phyloP scores from a whole-genome alignment of 805 yeast genomes.

The Kodamaea sagamina region DNA sequence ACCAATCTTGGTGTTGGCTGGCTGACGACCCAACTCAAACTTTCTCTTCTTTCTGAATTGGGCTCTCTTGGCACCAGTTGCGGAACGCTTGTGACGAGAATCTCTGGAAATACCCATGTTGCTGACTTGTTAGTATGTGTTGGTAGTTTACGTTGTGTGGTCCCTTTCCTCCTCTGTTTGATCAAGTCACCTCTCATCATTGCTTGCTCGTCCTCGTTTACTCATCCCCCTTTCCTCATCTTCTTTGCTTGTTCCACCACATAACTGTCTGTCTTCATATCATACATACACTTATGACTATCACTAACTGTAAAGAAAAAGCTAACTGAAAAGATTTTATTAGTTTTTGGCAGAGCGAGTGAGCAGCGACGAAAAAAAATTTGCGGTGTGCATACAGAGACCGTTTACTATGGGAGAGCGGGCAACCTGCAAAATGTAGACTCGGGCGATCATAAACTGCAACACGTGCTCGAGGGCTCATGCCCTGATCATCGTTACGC shows the following conservation, averaged over 20 bases:
- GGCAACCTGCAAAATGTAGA: conserved; percentile 6
- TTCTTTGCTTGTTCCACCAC: too few species aligned
- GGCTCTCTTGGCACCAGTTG: conserved; percentile 99
- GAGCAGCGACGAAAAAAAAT: conserved; percentile 7
- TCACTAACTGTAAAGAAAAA: conserved; percentile 19
- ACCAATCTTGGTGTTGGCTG: conserved; percentile 99
- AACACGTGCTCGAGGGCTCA: conserved; percentile 14
- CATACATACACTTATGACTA: conserved; percentile 19
- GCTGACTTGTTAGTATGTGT: conserved; percentile 25
- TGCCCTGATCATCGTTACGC: conserved; percentile 11
- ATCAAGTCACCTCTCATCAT: too few species aligned
- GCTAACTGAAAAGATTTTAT: conserved; percentile 17
- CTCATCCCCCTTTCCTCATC: too few species aligned
- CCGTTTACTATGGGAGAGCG: background rate
- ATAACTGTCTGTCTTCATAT: background rate
- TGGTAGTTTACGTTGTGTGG: background rate
- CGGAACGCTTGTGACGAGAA: conserved; percentile 99
- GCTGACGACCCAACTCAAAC: conserved; percentile 99
- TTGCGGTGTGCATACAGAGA: conserved; percentile 4
- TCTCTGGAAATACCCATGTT: conserved; percentile 99
- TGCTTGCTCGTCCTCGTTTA: too few species aligned
- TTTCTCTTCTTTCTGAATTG: conserved; percentile 99
- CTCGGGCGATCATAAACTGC: background rate
- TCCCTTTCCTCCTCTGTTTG: background rate
- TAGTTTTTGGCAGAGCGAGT: conserved; percentile 1